phyloP scores from a whole-genome alignment of 768 basidiomycete genomes.

The Tricholoma furcatifolium region DNA sequence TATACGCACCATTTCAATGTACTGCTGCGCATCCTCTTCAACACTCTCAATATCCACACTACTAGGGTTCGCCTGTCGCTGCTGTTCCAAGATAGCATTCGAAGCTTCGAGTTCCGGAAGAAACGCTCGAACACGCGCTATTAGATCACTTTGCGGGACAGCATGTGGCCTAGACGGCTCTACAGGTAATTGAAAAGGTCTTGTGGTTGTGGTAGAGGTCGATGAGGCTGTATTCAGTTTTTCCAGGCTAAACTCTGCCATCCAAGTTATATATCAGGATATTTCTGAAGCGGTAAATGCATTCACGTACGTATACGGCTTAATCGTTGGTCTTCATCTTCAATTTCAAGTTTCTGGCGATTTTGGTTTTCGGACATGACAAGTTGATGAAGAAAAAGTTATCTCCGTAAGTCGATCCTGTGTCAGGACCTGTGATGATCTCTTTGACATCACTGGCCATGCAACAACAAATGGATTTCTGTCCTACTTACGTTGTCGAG shows the following conservation, averaged over 20 bases:
- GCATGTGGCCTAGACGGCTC: slow-evolving; percentile 22
- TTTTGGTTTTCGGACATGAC: background rate
- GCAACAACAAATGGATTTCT: too few relatives aligned
- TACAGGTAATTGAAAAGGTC: background rate
- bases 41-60: slow-evolving; percentile 74
- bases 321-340: slow-evolving; percentile 13
- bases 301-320: slow-evolving; percentile 8
- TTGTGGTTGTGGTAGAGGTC: background rate
- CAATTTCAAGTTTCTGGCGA: slow-evolving; percentile 10
- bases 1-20: slow-evolving; percentile 63
- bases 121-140: slow-evolving; percentile 65
- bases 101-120: slow-evolving; percentile 67
- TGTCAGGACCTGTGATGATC: too few relatives aligned
- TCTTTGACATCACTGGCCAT: too few relatives aligned
- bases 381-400: background rate
- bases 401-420: too few relatives aligned
- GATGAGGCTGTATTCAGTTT: slow-evolving; percentile 8
- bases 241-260: slow-evolving; percentile 11
- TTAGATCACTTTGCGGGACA: slow-evolving; percentile 46
- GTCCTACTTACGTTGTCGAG: too few relatives aligned
- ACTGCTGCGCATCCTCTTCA: slow-evolving; percentile 41
- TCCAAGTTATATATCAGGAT: background rate
- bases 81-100: slow-evolving; percentile 50
- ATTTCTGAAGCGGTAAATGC: background rate
- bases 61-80: slow-evolving; percentile 39